A percentile compares a stretch with the other conserved stretches of the same genome.
These are phyloP conservation scores for Diaporthe vaccinii DNA, from an alignment of 2,329 filamentous ascomycete species.

Conservation along the genomic window DNA sequence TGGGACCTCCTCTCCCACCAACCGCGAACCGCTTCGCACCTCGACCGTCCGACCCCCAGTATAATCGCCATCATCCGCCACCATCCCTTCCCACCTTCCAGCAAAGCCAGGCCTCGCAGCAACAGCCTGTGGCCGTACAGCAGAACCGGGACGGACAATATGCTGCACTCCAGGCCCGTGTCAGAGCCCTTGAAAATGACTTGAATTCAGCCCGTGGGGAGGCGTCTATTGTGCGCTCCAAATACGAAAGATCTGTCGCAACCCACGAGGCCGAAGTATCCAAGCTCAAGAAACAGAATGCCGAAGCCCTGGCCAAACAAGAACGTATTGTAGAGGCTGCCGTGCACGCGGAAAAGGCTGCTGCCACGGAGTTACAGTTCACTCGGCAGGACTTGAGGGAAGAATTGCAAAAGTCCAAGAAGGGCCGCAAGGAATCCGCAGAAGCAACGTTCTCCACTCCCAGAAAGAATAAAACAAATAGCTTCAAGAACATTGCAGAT, in stretches of 20 bases:
- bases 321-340: slow-evolving; percentile 75
- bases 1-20: slow-evolving; percentile 53
- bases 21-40: slow-evolving; percentile 39
- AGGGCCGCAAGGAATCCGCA: slow-evolving; percentile 57
- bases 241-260: slow-evolving; percentile 72
- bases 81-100: slow-evolving; percentile 48
- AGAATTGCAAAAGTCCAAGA: slow-evolving; percentile 61
- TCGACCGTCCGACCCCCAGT: slow-evolving; percentile 40
- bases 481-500: slow-evolving; percentile 72
- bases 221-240: slow-evolving; percentile 80
- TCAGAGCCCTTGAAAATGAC: slow-evolving; percentile 67
- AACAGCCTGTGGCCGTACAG: slow-evolving; percentile 37
- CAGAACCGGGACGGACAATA: slow-evolving; percentile 55
- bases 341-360: slow-evolving; percentile 74
- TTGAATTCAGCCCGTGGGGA: slow-evolving; percentile 77
- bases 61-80: slow-evolving; percentile 46
- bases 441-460: slow-evolving; percentile 66
- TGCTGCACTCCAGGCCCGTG: slow-evolving; percentile 64
- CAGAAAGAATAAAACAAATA: slow-evolving; percentile 68
- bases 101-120: slow-evolving; percentile 47
- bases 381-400: slow-evolving; percentile 79
- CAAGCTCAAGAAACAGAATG: slow-evolving; percentile 72
- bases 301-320: slow-evolving; percentile 74
- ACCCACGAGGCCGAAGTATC: slow-evolving; percentile 74
- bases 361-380: slow-evolving; percentile 79